Evolutionary conservation across 305 asterid genomes (phyloP).

Genomic region (Solanum hybrid): DNA sequence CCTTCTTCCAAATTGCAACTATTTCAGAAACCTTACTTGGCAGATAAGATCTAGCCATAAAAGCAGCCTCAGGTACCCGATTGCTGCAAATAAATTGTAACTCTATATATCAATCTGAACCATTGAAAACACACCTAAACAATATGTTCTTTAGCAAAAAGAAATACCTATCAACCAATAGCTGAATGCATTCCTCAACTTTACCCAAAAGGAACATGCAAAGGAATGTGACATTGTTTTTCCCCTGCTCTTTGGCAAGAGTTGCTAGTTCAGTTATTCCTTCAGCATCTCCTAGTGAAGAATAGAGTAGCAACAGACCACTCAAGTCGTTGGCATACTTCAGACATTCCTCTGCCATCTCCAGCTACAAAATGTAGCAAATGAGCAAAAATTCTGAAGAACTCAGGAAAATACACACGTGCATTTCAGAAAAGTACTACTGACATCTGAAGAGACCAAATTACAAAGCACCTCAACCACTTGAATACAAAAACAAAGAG

Average conservation of each 20-base stretch:
- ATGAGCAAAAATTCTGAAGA: background rate
- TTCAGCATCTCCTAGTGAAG: slow-evolving; percentile 74
- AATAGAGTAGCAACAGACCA: slow-evolving; percentile 76
- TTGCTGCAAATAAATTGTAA: slow-evolving; percentile 38
- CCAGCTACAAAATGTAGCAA: slow-evolving; percentile 49
- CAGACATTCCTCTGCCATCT: slow-evolving; percentile 82
- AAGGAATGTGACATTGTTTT: slow-evolving; percentile 82
- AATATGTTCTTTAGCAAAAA: background rate
- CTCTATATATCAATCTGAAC: background rate
- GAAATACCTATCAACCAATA: slow-evolving; percentile 68
- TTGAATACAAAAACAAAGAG: background rate
- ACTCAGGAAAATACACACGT: background rate
- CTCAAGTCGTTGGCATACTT: slow-evolving; percentile 88
- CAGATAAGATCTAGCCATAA: slow-evolving; percentile 98
- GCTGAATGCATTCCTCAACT: slow-evolving; percentile 78
- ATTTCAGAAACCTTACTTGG: slow-evolving; percentile 98
- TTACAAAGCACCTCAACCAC: background rate
- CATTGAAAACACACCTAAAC: background rate
- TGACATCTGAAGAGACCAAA: background rate
- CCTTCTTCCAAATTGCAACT: slow-evolving; percentile 88
- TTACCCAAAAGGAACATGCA: slow-evolving; percentile 74
- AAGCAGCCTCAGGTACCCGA: slow-evolving; percentile 99
- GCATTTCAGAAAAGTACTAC: background rate
- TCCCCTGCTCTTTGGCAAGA: slow-evolving; percentile 73
- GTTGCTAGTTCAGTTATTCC: slow-evolving; percentile 62